A percentile compares a stretch with the other conserved stretches of the same genome.
Evolutionary conservation across 1,284 basidiomycete species (phyloP).

Genomic region (Boletus mariae): DNA sequence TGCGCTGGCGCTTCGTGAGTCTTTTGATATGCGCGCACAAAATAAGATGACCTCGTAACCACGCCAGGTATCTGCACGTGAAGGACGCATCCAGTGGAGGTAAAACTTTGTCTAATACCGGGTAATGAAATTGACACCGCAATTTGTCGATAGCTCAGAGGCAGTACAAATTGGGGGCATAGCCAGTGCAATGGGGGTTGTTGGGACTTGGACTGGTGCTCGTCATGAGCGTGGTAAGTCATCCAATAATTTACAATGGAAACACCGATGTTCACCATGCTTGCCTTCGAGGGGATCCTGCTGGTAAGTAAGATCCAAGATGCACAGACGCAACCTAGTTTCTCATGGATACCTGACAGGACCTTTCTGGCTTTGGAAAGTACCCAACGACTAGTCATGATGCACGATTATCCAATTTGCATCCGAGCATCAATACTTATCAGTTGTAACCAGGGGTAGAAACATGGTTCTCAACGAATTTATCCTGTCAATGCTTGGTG

Average conservation of each 20-base stretch:
- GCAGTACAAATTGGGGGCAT: slow-evolving; percentile 61
- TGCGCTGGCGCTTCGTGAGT: slow-evolving; percentile 66
- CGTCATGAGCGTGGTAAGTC: slow-evolving; percentile 41
- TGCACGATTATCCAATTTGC: too few species aligned
- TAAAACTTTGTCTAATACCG: slow-evolving; percentile 20
- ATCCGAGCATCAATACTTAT: too few species aligned
- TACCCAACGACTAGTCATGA: slow-evolving; percentile 4
- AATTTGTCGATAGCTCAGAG: slow-evolving; percentile 43
- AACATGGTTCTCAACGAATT: too few species aligned
- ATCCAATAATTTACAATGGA: too few species aligned
- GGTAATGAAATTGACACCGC: not conserved
- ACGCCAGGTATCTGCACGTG: slow-evolving; percentile 47
- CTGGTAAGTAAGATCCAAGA: slow-evolving; percentile 39
- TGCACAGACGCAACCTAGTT: not conserved
- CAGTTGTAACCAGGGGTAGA: too few species aligned
- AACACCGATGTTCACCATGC: not conserved
- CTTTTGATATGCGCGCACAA: not conserved
- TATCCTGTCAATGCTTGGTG: too few species aligned
- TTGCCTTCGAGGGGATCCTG: slow-evolving; percentile 48
- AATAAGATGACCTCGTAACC: not conserved
- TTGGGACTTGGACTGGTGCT: slow-evolving; percentile 63
- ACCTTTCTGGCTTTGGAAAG: slow-evolving; percentile 30
- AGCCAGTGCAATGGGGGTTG: slow-evolving; percentile 58
- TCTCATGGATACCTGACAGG: slow-evolving; percentile 11
- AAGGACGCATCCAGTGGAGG: slow-evolving; percentile 55